Base-by-base conservation (phyloP, 805 yeast genomes). In the Starmerella apis region DNA sequence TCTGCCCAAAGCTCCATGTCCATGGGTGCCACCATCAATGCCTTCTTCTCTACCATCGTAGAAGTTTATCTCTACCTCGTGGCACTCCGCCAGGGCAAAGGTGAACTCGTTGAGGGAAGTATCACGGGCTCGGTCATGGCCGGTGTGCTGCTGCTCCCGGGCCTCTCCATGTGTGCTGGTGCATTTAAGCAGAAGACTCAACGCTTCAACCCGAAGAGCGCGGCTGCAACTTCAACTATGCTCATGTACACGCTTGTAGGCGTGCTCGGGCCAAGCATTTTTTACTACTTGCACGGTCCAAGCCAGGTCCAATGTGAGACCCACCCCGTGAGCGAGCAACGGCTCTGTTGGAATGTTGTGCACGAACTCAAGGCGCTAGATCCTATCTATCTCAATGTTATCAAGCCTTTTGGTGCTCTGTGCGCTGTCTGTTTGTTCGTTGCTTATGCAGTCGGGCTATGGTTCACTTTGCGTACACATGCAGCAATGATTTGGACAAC, bases 1-100 rank as follows among this genome's bases (percentile, higher is more conserved):
- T 84, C 95, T 6, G 97, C 98, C 0, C 98, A 92, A 68, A 86
- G 96, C 0, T 88, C 96, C 0, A 92, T 92, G 98, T 96, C 97
- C 25, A 80, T 92, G 52, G 97, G 97, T 70, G 98, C 98, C 1
- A 96, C 88, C 0, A 87, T 92, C 59, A 92, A 92, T 65, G 98
- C 98, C 0, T 90, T 92, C 61, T 92, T 92, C 72, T 88, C 97
- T 1, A 88, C 98, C 0, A 76, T 92, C 45, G 97, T 92, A 6
- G 98, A 92, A 64, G 83, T 92, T 8, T 92, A 81, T 65, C 69
- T 90, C 44, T 92, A 92, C 65, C 82, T 95, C 66, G 95, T 90
- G 19, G 97, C 98, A 0, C 70, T 92, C 53, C 72, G 77, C 47
- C 94, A 88, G 62, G 76, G 80, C 2, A 90, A 92, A 63, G 95